Evolutionary conservation across 140 eudicot genomes (phyloP), one percentile per base, ranked within the genome.

Genomic region (Flaveria floridana): DNA sequence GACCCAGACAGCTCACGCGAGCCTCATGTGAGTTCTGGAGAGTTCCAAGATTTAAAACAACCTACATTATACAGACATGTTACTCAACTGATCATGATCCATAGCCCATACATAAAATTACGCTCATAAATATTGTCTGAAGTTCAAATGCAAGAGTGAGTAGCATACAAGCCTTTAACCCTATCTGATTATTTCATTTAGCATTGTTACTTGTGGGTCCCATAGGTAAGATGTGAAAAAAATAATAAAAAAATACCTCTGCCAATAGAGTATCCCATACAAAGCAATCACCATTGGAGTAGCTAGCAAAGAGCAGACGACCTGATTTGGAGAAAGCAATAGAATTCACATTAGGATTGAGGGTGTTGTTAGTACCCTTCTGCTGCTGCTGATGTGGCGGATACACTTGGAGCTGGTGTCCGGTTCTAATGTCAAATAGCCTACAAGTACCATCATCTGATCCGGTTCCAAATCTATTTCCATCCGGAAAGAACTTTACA

Each of bases 211-310:
- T 53, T 6, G 50, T 42, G 20, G 80, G 21, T 28, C 44, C 21
- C 75, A 55, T 41, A 0, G 56, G 68, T 52, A 76, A 26, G 62
- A 1, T 34, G 42, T 1, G 52, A 18, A 0, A 25, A 63, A 51
- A 41, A 13, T 28, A 28, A 28, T 3, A 20, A 56, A 16, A 13
- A 65, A 65, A 64, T 81, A 93, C 98, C 98, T 86, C 74, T 39
- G 97, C 98, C 87, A 90, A 79, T 48, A 93, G 80, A 55, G 98
- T 93, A 76, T 93, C 98, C 98, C 98, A 93, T 26, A 93, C 97
- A 72, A 81, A 88, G 82, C 94, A 88, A 82, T 85, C 94, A 41
- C 98, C 96, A 72, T 88, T 93, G 26, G 96, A 68, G 79, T 93
- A 93, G 55, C 93, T 91, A 58, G 97, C 96, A 80, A 93, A 89